Evolutionary conservation across 2,329 filamentous ascomycete species (phyloP).

Genomic region (Colletotrichum tamarilloi): DNA sequence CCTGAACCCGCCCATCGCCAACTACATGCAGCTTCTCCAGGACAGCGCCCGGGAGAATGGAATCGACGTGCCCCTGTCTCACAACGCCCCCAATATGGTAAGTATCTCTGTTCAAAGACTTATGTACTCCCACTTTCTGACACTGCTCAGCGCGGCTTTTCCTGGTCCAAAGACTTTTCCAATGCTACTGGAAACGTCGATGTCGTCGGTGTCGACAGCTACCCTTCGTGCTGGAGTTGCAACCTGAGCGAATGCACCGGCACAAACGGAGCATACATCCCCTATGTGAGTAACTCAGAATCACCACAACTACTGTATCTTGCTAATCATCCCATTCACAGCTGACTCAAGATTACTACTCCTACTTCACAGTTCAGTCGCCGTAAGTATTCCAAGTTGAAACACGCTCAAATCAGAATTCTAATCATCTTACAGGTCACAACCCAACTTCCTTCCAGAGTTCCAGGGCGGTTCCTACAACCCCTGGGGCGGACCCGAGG

Average conservation of each 20-base stretch:
- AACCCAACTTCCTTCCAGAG: constrained; percentile 67
- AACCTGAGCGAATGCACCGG: constrained; percentile 70
- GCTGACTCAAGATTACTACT: constrained; percentile 30
- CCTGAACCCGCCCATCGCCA: constrained; percentile 58
- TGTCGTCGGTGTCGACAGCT: constrained; percentile 62
- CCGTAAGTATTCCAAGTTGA: constrained; percentile 37
- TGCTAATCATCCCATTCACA: neutral
- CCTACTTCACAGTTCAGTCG: constrained; percentile 45
- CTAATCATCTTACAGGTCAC: constrained; percentile 41
- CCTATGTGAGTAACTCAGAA: constrained; percentile 54
- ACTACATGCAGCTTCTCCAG: constrained; percentile 69
- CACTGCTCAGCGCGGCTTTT: constrained; percentile 48
- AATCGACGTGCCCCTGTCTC: constrained; percentile 67
- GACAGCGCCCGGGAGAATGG: constrained; percentile 64
- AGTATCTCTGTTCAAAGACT: no score
- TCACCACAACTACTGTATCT: no score
- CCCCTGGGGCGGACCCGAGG: constrained; percentile 70
- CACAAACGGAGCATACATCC: constrained; percentile 68
- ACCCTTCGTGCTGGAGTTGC: constrained; percentile 71
- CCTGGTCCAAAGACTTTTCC: constrained; percentile 71
- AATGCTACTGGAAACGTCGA: constrained; percentile 67
- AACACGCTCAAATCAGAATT: neutral
- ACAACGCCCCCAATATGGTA: constrained; percentile 70
- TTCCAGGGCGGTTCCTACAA: constrained; percentile 71
- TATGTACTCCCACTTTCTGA: neutral